Evolutionary conservation across 108 stramenopile genomes (phyloP).

Genomic region (Pseudonitzschia multistriata): DNA sequence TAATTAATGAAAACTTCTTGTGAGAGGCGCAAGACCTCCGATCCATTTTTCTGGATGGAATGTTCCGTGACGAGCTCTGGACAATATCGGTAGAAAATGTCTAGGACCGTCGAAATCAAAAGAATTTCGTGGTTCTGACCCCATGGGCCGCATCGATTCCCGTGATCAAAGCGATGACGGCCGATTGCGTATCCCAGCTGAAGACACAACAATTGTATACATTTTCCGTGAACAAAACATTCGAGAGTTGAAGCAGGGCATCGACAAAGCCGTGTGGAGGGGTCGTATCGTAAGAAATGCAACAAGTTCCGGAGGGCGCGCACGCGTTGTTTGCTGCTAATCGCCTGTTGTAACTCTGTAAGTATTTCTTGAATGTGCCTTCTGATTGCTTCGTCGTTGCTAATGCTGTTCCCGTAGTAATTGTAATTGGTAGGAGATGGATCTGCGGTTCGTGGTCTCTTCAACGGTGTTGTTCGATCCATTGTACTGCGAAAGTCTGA

Average conservation of each 20-base stretch:
- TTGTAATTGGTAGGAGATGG: too few relatives aligned
- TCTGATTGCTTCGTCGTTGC: too few relatives aligned
- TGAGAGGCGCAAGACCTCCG: slow-evolving; percentile 23
- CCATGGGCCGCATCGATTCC: neutral
- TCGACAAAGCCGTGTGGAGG: slow-evolving; percentile 2
- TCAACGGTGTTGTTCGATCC: too few relatives aligned
- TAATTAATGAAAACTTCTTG: slow-evolving; percentile 4
- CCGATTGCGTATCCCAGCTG: slow-evolving; percentile 39
- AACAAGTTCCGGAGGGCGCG: slow-evolving; percentile 22
- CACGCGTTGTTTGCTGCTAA: slow-evolving; percentile 30
- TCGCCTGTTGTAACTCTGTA: slow-evolving; percentile 17
- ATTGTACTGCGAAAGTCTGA: too few relatives aligned
- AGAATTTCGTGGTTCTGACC: slow-evolving; percentile 14
- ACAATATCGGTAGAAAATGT: slow-evolving; percentile 30
- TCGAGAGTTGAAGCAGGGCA: neutral
- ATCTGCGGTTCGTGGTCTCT: too few relatives aligned
- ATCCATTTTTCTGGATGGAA: slow-evolving; percentile 19
- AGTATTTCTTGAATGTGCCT: neutral
- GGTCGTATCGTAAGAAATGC: slow-evolving; percentile 20
- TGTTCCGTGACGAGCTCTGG: slow-evolving; percentile 18
- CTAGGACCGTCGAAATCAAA: slow-evolving; percentile 23
- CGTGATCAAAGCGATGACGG: slow-evolving; percentile 3
- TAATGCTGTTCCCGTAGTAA: too few relatives aligned
- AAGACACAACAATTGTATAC: slow-evolving; percentile 26
- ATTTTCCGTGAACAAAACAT: slow-evolving; percentile 19